These are phyloP conservation scores for Astrothelium macrocarpum DNA, from an alignment of 495 filamentous ascomycete genomes.

Conservation along the genomic window DNA sequence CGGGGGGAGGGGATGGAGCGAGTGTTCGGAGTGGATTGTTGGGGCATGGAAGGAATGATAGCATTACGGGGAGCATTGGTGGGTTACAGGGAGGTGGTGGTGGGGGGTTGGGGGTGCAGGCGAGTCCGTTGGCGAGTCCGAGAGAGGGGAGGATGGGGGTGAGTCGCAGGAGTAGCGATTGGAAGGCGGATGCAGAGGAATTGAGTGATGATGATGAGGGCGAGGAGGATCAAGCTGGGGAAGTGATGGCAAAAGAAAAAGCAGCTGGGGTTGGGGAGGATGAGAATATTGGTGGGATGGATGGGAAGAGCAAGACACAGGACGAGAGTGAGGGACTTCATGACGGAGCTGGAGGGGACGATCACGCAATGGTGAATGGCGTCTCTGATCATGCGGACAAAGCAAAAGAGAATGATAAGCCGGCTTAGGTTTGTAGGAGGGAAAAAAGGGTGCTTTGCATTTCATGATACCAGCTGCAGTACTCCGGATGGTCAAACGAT, in stretches of 20 bases:
- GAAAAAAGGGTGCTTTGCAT: not conserved
- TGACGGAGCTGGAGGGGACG: not conserved
- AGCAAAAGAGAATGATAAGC: not conserved
- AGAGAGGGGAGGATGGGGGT: conserved; percentile 42
- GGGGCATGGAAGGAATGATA: conserved; percentile 72
- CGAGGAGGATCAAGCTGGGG: conserved; percentile 9
- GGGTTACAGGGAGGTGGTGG: conserved; percentile 33
- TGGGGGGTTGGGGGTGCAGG: conserved; percentile 20
- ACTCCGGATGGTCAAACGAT: not conserved
- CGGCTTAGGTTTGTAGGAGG: not conserved
- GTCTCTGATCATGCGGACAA: not conserved
- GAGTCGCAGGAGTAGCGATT: conserved; percentile 54
- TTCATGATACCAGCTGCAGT: not conserved
- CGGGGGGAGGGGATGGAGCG: conserved; percentile 50
- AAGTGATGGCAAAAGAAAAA: not conserved
- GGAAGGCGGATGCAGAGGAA: conserved; percentile 48
- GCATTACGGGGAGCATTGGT: conserved; percentile 65
- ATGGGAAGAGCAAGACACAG: not conserved
- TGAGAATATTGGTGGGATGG: not conserved
- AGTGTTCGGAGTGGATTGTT: conserved; percentile 70
- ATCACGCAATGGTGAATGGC: not conserved
- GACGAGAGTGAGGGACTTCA: not conserved
- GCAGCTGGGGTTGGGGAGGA: not conserved
- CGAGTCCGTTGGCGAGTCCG: conserved; percentile 54
- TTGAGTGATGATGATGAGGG: conserved; percentile 23